Percentiles rank a stretch among this genome's conserved stretches.
phyloP scores from a whole-genome alignment of 2,329 filamentous ascomycete species.

The Monosporascus sp. region DNA sequence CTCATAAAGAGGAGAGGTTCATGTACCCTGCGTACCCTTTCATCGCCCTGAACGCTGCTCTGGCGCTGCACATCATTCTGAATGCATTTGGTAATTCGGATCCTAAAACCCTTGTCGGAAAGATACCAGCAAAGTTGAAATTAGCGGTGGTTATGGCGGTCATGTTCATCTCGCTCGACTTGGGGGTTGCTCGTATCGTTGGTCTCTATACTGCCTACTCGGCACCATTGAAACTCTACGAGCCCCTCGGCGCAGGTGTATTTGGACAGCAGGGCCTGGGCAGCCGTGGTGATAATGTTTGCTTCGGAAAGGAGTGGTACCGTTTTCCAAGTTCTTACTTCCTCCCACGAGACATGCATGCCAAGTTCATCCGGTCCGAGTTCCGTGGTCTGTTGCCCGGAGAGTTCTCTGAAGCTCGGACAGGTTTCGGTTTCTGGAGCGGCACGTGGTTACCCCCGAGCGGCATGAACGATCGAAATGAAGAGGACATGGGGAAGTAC shows the following conservation, averaged over 20 bases:
- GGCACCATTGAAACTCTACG: slow-evolving; percentile 69
- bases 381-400: slow-evolving; percentile 87
- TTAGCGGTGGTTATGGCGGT: slow-evolving; percentile 54
- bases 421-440: slow-evolving; percentile 66
- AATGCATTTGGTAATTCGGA: slow-evolving; percentile 67
- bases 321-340: slow-evolving; percentile 93
- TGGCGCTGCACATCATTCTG: slow-evolving; percentile 76
- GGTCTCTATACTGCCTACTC: slow-evolving; percentile 78
- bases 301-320: slow-evolving; percentile 97
- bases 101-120: slow-evolving; percentile 60
- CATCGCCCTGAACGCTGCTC: slow-evolving; percentile 79
- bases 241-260: slow-evolving; percentile 54
- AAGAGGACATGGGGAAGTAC: slow-evolving; percentile 84
- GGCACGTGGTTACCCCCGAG: slow-evolving; percentile 78
- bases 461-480: slow-evolving; percentile 89
- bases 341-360: slow-evolving; percentile 73
- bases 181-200: slow-evolving; percentile 67
- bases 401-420: slow-evolving; percentile 73
- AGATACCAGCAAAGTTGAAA: slow-evolving; percentile 71
- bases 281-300: slow-evolving; percentile 64
- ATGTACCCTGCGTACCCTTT: slow-evolving; percentile 97
- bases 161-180: slow-evolving; percentile 58
- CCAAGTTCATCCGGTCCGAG: slow-evolving; percentile 86
- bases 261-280: slow-evolving; percentile 46
- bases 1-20: slow-evolving; percentile 97